A percentile compares a stretch with the other conserved stretches of the same genome.
These are phyloP conservation scores for Gracilaria vermiculophylla DNA, from an alignment of 23 red algal species.

Conservation along the genomic window DNA sequence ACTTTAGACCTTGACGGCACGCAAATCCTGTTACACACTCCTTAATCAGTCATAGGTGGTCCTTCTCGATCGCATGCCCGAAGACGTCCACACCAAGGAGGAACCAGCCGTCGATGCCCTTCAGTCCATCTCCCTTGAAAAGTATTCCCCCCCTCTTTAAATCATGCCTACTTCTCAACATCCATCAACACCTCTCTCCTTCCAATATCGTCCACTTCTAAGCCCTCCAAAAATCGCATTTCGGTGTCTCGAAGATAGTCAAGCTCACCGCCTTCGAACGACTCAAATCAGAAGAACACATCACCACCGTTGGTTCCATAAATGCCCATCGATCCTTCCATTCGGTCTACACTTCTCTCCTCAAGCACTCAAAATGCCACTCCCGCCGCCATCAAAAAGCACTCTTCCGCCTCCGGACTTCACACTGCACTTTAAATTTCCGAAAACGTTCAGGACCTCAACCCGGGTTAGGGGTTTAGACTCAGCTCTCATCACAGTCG, in stretches of 20 bases:
- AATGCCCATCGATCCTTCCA: neutral
- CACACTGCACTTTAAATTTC: neutral
- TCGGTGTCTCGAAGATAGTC: constrained; percentile 8
- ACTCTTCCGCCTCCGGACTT: neutral
- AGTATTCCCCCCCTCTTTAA: neutral
- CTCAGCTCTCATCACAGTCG: neutral
- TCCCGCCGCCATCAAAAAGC: neutral
- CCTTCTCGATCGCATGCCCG: neutral
- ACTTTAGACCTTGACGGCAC: too few relatives aligned
- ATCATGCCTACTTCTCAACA: neutral
- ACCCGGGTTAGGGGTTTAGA: constrained; percentile 5
- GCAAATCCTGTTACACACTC: neutral
- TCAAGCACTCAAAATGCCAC: neutral
- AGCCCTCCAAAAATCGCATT: constrained; percentile 1
- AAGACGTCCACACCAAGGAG: neutral
- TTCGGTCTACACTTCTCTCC: neutral
- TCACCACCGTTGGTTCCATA: neutral
- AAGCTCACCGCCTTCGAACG: neutral
- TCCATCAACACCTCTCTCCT: neutral
- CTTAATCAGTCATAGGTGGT: neutral
- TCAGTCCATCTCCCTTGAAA: neutral
- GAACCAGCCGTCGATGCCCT: neutral
- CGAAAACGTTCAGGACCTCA: neutral
- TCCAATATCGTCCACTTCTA: constrained; percentile 14
- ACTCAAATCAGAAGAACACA: neutral